phyloP scores from a whole-genome alignment of 495 filamentous ascomycete genomes.

The Amniculicola lignicola region DNA sequence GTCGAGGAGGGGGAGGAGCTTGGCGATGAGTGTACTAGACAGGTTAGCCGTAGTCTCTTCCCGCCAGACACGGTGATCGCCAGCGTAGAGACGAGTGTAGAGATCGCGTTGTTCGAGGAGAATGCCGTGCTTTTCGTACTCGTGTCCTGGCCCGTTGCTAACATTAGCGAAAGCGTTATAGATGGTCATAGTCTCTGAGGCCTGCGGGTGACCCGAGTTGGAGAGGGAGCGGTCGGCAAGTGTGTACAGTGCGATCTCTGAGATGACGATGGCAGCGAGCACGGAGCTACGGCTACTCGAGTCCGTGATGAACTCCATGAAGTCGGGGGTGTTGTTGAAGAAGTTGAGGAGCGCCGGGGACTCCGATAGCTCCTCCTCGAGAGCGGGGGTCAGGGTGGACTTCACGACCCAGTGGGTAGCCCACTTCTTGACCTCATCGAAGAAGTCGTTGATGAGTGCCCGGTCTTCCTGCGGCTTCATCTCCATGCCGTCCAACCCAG shows the following conservation, averaged over 20 bases:
- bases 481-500: background rate
- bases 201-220: background rate
- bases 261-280: conserved; percentile 6
- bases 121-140: conserved; percentile 3
- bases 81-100: conserved; percentile 1
- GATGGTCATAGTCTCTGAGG: background rate
- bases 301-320: background rate
- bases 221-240: conserved; percentile 7
- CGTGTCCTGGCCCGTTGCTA: background rate
- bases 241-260: conserved; percentile 5
- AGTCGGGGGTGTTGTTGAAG: background rate
- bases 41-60: background rate
- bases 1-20: background rate
- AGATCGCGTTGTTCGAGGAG: conserved; percentile 2
- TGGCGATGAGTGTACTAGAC: background rate
- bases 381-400: background rate
- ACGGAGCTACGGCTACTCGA: background rate
- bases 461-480: conserved; percentile 20
- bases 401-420: background rate
- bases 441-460: conserved; percentile 17
- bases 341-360: background rate
- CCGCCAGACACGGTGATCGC: conserved; percentile 2
- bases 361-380: background rate
- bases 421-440: conserved; percentile 17
- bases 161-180: background rate